Base-by-base conservation (phyloP, 441 rosid genomes). In the Populus hybrid region DNA sequence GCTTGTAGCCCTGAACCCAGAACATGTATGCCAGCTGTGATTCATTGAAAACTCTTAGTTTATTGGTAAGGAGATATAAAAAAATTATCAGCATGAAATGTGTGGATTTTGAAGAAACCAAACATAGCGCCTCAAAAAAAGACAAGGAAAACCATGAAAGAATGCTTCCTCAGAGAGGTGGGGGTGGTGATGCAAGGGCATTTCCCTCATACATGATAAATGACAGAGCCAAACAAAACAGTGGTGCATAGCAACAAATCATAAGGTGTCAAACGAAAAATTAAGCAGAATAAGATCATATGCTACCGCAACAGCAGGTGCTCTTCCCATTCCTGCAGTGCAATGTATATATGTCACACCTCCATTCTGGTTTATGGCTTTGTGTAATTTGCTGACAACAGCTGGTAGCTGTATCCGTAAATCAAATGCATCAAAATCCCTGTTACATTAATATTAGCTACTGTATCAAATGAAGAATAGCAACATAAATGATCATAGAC, bases 291-390 rank as follows among this genome's bases (percentile, higher is more conserved):
- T 9, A 21, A 23, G 28, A 63, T 63, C 65, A 63, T 64, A 50
- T 77, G 72, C 87, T 92, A 94, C 99, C 87, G 92, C 93, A 83
- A 83, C 89, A 78, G 92, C 97, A 82, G 99, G 98, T 78, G 99
- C 99, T 86, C 99, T 87, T 87, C 99, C 99, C 40, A 95, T 84
- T 74, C 99, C 98, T 74, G 99, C 99, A 56, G 99, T 95, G 83
- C 99, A 95, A 88, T 95, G 99, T 66, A 95, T 77, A 78, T 95
- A 95, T 5, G 98, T 83, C 63, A 94, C 93, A 68, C 98, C 98
- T 75, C 94, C 98, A 88, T 92, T 94, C 80, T 69, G 84, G 38
- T 90, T 88, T 76, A 90, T 84, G 63, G 97, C 94, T 82, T 87
- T 90, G 88, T 83, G 78, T 16, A 94, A 84, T 80, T 78, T 85